Conservation (phyloP, 371 early-diverging fungal species). For the Circinella umbellata region DNA sequence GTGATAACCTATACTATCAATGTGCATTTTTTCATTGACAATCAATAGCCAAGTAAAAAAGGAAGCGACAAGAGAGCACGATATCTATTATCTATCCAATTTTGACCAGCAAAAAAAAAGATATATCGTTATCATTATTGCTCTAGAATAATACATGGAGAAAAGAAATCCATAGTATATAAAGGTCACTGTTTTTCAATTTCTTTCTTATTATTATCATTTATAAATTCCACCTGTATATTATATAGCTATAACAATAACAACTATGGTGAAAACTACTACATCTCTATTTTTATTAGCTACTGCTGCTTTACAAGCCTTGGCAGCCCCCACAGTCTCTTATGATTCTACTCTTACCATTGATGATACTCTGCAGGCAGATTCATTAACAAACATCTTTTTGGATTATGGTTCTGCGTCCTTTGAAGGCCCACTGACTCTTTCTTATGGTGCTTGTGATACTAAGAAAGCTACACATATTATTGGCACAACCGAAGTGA, state of each 20-base stretch:
- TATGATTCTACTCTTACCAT: conserved; percentile 13
- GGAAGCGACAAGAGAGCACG: neutral
- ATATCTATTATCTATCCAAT: neutral
- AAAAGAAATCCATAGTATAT: no score
- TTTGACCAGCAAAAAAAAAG: neutral
- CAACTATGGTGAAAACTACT: conserved; percentile 17
- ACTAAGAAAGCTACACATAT: conserved; percentile 13
- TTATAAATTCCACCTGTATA: neutral
- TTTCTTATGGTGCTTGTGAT: conserved; percentile 27
- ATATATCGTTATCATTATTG: no score
- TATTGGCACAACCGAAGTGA: conserved; percentile 22
- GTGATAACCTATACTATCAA: no score
- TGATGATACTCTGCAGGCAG: conserved; percentile 17
- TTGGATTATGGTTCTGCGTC: conserved; percentile 28
- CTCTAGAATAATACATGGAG: no score
- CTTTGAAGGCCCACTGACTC: conserved; percentile 10
- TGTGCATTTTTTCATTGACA: neutral
- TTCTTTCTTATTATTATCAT: neutral
- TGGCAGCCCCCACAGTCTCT: conserved; percentile 22
- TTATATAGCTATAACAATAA: neutral
- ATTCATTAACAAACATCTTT: conserved; percentile 33
- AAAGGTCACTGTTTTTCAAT: no score
- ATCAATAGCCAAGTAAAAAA: neutral
- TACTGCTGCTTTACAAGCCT: conserved; percentile 33
- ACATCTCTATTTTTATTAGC: conserved; percentile 29